These are phyloP conservation scores for Fomitopsis schrenkii DNA, from an alignment of 1,284 basidiomycete species.

Conservation along the genomic window DNA sequence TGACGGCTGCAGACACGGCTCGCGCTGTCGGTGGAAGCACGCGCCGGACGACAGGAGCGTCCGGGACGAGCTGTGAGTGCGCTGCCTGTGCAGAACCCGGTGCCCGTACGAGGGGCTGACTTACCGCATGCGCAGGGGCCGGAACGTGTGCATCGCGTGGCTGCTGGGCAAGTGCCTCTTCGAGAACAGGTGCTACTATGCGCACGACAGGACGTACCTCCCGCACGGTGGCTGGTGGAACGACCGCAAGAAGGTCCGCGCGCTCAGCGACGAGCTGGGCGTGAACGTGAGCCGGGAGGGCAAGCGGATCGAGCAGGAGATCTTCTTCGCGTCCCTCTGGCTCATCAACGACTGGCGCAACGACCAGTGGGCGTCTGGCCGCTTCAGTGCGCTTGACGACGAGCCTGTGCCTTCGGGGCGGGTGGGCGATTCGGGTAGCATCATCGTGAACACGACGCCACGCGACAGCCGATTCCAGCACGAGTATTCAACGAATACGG, in stretches of 20 bases:
- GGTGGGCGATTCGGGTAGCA: neutral
- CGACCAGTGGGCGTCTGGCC: neutral
- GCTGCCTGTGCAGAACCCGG: no score
- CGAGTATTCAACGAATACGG: neutral
- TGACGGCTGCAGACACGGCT: slow-evolving; percentile 37
- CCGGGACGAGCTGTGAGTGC: slow-evolving; percentile 43
- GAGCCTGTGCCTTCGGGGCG: neutral
- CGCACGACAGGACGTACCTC: neutral
- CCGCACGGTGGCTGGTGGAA: neutral
- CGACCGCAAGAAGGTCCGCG: neutral
- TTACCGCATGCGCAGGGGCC: slow-evolving; percentile 23
- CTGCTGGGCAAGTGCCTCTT: slow-evolving; percentile 31
- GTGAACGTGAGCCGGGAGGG: neutral
- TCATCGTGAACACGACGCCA: neutral
- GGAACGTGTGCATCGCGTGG: slow-evolving; percentile 36
- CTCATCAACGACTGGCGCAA: neutral
- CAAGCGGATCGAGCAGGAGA: neutral
- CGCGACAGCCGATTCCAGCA: neutral
- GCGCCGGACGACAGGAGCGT: slow-evolving; percentile 48
- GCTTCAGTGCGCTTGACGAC: neutral
- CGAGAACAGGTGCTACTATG: slow-evolving; percentile 28
- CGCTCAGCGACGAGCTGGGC: neutral
- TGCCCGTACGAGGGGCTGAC: no score
- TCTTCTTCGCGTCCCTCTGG: neutral
- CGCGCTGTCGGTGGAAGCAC: slow-evolving; percentile 41